phyloP scores from a whole-genome alignment of 1,284 basidiomycete species.

The Cryptococcus neoformans region DNA sequence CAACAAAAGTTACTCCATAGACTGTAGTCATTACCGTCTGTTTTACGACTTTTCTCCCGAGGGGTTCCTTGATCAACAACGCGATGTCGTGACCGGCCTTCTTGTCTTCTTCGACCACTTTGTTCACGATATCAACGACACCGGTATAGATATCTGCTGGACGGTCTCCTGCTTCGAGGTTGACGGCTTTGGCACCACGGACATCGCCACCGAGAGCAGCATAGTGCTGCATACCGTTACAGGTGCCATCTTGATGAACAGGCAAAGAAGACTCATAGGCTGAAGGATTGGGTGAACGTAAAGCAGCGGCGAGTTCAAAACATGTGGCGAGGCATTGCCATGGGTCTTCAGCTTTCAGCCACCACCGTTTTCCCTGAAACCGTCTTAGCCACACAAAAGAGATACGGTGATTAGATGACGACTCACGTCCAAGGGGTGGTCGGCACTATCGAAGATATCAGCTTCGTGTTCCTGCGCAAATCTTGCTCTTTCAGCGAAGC shows the following conservation, averaged over 20 bases:
- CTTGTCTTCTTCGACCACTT: constrained; percentile 53
- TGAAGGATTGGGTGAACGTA: constrained; percentile 69
- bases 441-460: constrained; percentile 79
- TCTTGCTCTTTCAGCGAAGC: constrained; percentile 81
- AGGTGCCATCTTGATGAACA: constrained; percentile 97
- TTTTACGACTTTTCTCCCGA: constrained; percentile 95
- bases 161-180: constrained; percentile 77
- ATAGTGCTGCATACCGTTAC: constrained; percentile 98
- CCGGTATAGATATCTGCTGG: constrained; percentile 96
- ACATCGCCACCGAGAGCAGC: constrained; percentile 94
- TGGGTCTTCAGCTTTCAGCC: constrained; percentile 89
- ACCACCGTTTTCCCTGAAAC: constrained; percentile 70
- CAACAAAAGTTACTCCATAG: constrained; percentile 88
- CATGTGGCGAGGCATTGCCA: constrained; percentile 97
- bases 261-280: constrained; percentile 74
- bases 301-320: constrained; percentile 76
- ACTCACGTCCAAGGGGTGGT: constrained; percentile 73
- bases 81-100: constrained; percentile 60
- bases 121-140: constrained; percentile 67
- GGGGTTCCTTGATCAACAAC: constrained; percentile 67
- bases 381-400: no score
- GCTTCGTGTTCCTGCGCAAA: constrained; percentile 73
- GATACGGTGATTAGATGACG: no score
- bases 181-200: constrained; percentile 88
- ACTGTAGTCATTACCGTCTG: constrained; percentile 99